These are phyloP conservation scores for Trichocomaceae sp. DNA, from an alignment of 2,329 filamentous ascomycete genomes.

Conservation along the genomic window DNA sequence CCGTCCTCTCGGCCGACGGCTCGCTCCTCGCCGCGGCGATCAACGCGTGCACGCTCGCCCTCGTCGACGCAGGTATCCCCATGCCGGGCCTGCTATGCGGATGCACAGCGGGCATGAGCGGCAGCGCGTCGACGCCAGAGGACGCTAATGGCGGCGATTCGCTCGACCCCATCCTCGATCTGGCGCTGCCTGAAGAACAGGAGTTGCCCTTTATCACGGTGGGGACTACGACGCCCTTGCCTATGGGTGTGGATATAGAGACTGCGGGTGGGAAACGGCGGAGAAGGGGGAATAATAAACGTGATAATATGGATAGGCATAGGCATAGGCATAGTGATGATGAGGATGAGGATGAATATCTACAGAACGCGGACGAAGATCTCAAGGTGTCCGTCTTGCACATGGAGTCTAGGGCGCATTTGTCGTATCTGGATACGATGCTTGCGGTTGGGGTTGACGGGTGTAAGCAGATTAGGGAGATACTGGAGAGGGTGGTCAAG, in stretches of 20 bases:
- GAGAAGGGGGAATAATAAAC: not conserved
- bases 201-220: constrained; percentile 87
- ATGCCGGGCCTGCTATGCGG: constrained; percentile 89
- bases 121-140: constrained; percentile 34
- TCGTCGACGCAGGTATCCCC: constrained; percentile 90
- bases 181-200: constrained; percentile 47
- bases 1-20: constrained; percentile 85
- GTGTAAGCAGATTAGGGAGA: constrained; percentile 74
- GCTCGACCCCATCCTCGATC: constrained; percentile 39
- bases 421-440: constrained; percentile 77
- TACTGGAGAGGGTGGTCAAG: constrained; percentile 68
- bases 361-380: constrained; percentile 18
- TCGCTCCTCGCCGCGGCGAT: constrained; percentile 81
- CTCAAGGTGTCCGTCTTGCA: constrained; percentile 67
- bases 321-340: constrained; percentile 15
- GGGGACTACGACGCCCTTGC: constrained; percentile 52
- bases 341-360: constrained; percentile 20
- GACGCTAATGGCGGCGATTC: constrained; percentile 31
- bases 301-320: not conserved
- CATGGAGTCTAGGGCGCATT: constrained; percentile 84
- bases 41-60: constrained; percentile 83
- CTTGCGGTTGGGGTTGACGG: constrained; percentile 86
- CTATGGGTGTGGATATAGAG: constrained; percentile 33
- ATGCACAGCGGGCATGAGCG: constrained; percentile 71
- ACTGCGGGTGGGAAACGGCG: not conserved